Evolutionary conservation across 257 asterid genomes (phyloP), one percentile per base, ranked within the genome.

Genomic region (Nicotiana tabacum): DNA sequence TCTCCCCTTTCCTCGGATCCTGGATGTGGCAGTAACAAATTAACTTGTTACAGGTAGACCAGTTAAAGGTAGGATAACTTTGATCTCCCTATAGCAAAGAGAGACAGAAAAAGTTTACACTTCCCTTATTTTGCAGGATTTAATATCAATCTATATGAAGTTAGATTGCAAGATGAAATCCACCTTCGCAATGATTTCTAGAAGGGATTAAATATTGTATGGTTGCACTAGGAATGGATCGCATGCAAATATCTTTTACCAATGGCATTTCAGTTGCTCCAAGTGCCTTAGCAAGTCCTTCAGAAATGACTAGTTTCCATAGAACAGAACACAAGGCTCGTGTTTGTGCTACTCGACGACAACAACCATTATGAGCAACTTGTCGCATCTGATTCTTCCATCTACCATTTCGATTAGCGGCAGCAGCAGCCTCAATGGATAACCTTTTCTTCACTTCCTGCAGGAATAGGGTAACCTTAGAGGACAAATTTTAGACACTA

Each of bases 321-420:
- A 94, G 90, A 85, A 90, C 92, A 87, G 93, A 89, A 91, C 86
- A 85, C 81, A 96, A 87, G 66, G 95, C 96, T 84, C 97, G 96
- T 83, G 89, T 90, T 80, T 96, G 99, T 81, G 98, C 94, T 74
- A 88, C 99, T 86, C 99, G 91, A 56, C 95, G 91, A 85, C 99
- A 95, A 89, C 99, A 95, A 77, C 99, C 99, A 89, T 94, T 92
- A 84, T 93, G 97, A 24, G 99, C 98, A 86, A 94, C 99, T 84
- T 90, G 88, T 60, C 96, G 93, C 84, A 88, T 93, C 87, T 96
- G 99, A 92, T 96, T 93, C 91, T 92, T 94, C 99, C 98, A 96
- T 87, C 99, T 90, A 84, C 99, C 99, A 83, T 86, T 87, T 78
- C 94, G 87, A 70, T 85, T 91, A 84, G 98, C 97, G 39, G 96